Evolutionary conservation across 805 yeast species (phyloP).

Genomic region (Candida corydali): DNA sequence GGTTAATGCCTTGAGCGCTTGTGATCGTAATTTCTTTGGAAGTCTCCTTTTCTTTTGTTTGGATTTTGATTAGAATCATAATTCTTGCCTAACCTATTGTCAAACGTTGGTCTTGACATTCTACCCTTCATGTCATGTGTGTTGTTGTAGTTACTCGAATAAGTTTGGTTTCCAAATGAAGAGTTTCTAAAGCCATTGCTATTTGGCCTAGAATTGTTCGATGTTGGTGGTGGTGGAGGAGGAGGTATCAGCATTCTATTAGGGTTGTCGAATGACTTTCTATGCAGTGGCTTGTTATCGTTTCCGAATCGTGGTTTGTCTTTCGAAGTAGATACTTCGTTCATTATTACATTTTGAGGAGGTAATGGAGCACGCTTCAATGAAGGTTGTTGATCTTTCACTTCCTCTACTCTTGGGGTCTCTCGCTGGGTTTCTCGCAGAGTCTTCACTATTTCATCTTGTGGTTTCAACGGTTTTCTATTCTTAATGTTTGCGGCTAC

Average conservation of each 20-base stretch:
- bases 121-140: background rate
- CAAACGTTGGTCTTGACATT: background rate
- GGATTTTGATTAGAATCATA: constrained; percentile 20
- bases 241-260: constrained; percentile 8
- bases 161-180: too few relatives aligned
- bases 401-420: too few relatives aligned
- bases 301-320: background rate
- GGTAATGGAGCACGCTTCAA: constrained; percentile 7
- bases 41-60: constrained; percentile 23
- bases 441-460: constrained; percentile 1
- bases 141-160: background rate
- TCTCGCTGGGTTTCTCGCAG: background rate
- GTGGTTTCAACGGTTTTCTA: constrained; percentile 3
- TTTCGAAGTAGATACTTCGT: background rate
- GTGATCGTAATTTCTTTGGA: constrained; percentile 21
- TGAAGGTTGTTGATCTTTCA: too few relatives aligned
- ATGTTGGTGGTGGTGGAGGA: constrained; percentile 12
- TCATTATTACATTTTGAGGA: constrained; percentile 5
- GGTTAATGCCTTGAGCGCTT: constrained; percentile 26
- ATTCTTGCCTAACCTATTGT: constrained; percentile 16
- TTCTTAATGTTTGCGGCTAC: too few relatives aligned
- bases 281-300: background rate
- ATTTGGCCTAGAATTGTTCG: constrained; percentile 2
- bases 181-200: constrained; percentile 1
- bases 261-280: background rate